phyloP scores from a whole-genome alignment of 768 basidiomycete species.

The Pholiota molesta region DNA sequence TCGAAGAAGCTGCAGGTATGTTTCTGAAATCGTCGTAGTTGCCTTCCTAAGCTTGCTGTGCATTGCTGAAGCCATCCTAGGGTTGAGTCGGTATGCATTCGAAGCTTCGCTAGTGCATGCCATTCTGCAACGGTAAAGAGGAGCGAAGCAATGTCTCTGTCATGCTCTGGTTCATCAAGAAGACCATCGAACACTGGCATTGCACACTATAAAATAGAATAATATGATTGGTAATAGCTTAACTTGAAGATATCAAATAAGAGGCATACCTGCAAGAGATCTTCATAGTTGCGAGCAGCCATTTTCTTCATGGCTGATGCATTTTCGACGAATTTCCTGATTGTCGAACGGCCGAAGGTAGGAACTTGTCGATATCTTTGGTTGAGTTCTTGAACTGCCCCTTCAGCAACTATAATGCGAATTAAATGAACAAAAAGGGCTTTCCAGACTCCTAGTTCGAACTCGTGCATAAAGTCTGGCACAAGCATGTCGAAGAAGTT shows the following conservation, averaged over 20 bases:
- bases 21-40: neutral
- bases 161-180: neutral
- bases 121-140: neutral
- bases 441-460: conserved; percentile 44
- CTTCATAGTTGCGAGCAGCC: conserved; percentile 41
- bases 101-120: neutral
- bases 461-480: conserved; percentile 41
- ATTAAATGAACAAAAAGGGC: conserved; percentile 37
- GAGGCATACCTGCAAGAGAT: conserved; percentile 33
- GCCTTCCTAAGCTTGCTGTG: neutral
- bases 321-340: conserved; percentile 33
- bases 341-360: conserved; percentile 34
- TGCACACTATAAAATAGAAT: too few relatives aligned
- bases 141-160: neutral
- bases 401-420: conserved; percentile 28
- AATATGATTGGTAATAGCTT: too few relatives aligned
- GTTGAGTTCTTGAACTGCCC: conserved; percentile 13
- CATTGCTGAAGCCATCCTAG: neutral
- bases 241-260: too few relatives aligned
- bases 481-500: conserved; percentile 33
- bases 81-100: neutral
- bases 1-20: neutral
- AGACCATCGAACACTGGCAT: neutral
- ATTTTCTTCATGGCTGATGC: conserved; percentile 35
- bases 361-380: conserved; percentile 27